These are phyloP conservation scores for Aurifilum marmelostoma DNA, from an alignment of 2,329 filamentous ascomycete species.

Conservation along the genomic window DNA sequence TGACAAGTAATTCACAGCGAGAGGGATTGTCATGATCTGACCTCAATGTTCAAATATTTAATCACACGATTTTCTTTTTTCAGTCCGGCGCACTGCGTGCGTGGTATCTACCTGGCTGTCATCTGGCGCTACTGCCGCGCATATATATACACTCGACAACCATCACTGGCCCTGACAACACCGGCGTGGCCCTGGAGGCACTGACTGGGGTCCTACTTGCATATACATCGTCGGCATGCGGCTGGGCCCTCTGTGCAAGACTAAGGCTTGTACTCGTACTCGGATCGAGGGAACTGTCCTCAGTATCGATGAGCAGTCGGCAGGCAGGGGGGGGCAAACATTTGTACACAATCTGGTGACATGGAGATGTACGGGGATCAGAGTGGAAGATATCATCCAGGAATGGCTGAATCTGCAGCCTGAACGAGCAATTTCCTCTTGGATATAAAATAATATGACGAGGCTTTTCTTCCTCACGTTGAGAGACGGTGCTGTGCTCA, in stretches of 20 bases:
- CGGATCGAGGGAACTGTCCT: not conserved
- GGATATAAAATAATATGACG: not conserved
- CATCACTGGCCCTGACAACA: not conserved
- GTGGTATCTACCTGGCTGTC: not conserved
- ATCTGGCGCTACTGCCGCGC: not conserved
- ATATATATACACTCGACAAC: not conserved
- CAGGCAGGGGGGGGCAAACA: not conserved
- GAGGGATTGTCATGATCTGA: not conserved
- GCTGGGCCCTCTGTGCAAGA: not conserved
- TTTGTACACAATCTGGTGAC: no score
- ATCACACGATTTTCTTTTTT: not conserved
- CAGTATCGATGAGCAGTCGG: not conserved
- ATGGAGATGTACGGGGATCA: not conserved
- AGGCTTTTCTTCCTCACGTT: not conserved
- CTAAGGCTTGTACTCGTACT: not conserved
- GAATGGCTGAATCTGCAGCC: not conserved
- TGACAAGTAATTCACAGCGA: not conserved
- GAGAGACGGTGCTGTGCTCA: not conserved
- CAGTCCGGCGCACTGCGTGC: not conserved
- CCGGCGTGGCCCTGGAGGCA: constrained; percentile 5
- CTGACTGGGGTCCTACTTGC: not conserved
- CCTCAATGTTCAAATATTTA: not conserved
- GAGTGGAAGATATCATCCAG: not conserved
- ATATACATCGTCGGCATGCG: not conserved
- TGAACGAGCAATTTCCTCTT: not conserved